Conservation (phyloP, 371 early-diverging fungal genomes). For the Rhizopus arrhizus region DNA sequence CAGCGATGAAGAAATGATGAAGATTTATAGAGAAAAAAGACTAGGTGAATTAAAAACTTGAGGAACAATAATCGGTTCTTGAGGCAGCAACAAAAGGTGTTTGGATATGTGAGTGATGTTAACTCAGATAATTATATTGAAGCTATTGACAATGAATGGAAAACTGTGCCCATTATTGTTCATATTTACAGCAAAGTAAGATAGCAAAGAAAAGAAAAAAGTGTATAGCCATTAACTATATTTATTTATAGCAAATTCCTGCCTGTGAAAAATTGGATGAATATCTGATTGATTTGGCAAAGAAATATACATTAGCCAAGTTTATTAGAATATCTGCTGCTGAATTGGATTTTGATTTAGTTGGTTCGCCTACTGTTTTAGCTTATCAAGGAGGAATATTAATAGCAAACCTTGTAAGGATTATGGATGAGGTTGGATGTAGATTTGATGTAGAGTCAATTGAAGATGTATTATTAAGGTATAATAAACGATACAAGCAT, state of each 20-base stretch:
- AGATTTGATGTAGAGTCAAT: slow-evolving; percentile 43
- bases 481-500: slow-evolving; percentile 1
- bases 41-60: slow-evolving; percentile 38
- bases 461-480: slow-evolving; percentile 45
- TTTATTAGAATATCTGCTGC: slow-evolving; percentile 54
- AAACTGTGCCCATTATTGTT: slow-evolving; percentile 47
- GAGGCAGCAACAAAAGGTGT: slow-evolving; percentile 37
- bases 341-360: slow-evolving; percentile 54
- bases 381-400: slow-evolving; percentile 52
- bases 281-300: slow-evolving; percentile 35
- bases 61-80: slow-evolving; percentile 25
- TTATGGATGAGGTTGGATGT: slow-evolving; percentile 46
- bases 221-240: background rate
- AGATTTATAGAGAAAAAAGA: slow-evolving; percentile 40
- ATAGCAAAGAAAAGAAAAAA: background rate
- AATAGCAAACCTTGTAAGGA: slow-evolving; percentile 53
- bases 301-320: slow-evolving; percentile 52
- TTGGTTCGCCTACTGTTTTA: slow-evolving; percentile 57
- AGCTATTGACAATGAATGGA: slow-evolving; percentile 52
- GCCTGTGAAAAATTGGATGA: slow-evolving; percentile 45
- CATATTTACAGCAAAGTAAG: slow-evolving; percentile 54
- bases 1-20: slow-evolving; percentile 39
- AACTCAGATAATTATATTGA: slow-evolving; percentile 44
- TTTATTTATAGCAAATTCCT: slow-evolving; percentile 30
- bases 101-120: slow-evolving; percentile 47